Percentiles rank a stretch among this genome's conserved stretches.
phyloP scores from a whole-genome alignment of 75 land plant species.

The Chamaecyparis obtusa region DNA sequence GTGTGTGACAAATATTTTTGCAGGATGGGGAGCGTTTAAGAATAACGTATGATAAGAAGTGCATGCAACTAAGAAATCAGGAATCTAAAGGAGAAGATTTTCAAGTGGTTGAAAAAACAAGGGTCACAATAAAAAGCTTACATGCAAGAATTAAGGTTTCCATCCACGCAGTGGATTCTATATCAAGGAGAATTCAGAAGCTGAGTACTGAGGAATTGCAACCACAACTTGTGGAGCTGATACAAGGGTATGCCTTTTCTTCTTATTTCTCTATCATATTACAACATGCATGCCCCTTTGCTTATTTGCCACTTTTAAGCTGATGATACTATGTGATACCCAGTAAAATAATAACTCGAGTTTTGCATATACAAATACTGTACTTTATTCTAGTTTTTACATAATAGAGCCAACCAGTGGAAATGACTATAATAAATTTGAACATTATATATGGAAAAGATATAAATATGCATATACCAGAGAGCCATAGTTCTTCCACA shows the following conservation, averaged over 20 bases:
- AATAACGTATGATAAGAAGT: conserved; percentile 82
- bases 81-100: conserved; percentile 75
- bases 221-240: conserved; percentile 79
- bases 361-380: not conserved
- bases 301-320: not conserved
- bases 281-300: not conserved
- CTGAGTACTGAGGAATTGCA: conserved; percentile 80
- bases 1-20: not conserved
- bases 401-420: not conserved
- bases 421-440: not conserved
- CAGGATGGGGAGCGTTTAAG: conserved; percentile 65
- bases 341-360: not conserved
- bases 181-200: conserved; percentile 62
- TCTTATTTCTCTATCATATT: not conserved
- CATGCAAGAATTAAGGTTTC: conserved; percentile 80
- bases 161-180: conserved; percentile 64
- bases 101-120: conserved; percentile 67
- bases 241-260: conserved; percentile 67
- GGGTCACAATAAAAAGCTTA: conserved; percentile 56
- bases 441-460: not conserved
- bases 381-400: not conserved
- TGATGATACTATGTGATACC: not conserved
- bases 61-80: conserved; percentile 57
- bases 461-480: not conserved
- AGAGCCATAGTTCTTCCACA: not conserved